These are phyloP conservation scores for Blattamonas nauphoetae DNA, from an alignment of 78 protist species.

Conservation along the genomic window DNA sequence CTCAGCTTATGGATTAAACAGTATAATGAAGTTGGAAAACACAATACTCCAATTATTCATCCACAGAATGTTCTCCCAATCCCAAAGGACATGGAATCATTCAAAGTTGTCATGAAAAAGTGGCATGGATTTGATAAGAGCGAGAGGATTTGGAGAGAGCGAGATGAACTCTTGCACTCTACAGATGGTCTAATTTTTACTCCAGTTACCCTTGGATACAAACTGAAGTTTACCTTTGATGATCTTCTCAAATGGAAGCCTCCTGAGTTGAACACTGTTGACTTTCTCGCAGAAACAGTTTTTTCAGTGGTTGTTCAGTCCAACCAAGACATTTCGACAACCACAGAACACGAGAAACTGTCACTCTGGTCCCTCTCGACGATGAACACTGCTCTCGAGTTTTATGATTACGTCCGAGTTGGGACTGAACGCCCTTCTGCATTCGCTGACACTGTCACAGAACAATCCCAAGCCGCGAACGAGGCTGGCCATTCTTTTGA, in stretches of 20 bases:
- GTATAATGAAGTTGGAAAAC: too few relatives aligned
- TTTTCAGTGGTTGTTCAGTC: too few relatives aligned
- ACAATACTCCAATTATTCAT: too few relatives aligned
- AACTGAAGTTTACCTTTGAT: neutral
- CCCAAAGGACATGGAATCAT: neutral
- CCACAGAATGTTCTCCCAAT: too few relatives aligned
- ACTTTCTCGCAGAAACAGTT: too few relatives aligned
- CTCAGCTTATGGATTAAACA: neutral
- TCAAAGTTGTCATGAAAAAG: neutral
- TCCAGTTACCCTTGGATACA: neutral
- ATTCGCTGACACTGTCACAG: neutral
- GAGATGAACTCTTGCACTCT: neutral
- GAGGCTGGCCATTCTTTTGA: neutral
- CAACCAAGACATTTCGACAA: neutral
- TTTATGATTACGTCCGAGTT: neutral
- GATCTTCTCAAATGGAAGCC: neutral
- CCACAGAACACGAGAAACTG: neutral
- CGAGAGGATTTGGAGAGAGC: neutral
- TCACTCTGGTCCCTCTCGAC: neutral
- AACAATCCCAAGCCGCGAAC: neutral
- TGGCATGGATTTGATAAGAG: neutral
- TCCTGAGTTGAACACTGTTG: neutral
- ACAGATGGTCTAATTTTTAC: neutral
- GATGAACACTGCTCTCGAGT: neutral
- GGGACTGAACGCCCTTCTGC: too few relatives aligned